A percentile compares a stretch with the other conserved stretches of the same genome.
phyloP scores from a whole-genome alignment of 139 green algal genomes.

The Pleodorina starrii region DNA sequence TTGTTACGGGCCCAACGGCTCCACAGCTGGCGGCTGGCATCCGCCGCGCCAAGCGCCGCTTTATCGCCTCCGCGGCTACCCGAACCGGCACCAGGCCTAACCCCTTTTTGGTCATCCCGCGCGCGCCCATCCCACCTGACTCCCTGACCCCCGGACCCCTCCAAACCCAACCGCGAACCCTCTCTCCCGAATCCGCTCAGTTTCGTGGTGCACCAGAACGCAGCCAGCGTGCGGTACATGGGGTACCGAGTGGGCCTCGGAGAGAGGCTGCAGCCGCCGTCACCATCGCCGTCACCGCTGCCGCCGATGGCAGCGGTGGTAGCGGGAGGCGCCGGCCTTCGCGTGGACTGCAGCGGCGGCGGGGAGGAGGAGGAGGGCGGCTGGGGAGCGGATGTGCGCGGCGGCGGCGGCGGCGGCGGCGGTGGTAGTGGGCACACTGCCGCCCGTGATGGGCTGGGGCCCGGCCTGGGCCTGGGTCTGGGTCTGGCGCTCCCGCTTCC shows the following conservation, averaged over 20 bases:
- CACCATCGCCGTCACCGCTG: background rate
- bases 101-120: too few relatives aligned
- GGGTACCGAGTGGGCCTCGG: constrained; percentile 41
- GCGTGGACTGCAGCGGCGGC: too few relatives aligned
- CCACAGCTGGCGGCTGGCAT: too few relatives aligned
- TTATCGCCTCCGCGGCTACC: too few relatives aligned
- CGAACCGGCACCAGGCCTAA: too few relatives aligned
- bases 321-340: background rate
- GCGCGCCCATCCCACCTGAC: too few relatives aligned
- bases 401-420: background rate
- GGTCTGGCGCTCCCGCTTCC: background rate
- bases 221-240: constrained; percentile 39
- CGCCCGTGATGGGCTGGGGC: background rate
- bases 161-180: too few relatives aligned
- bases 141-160: too few relatives aligned
- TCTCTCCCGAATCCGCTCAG: constrained; percentile 16
- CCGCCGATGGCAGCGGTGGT: background rate
- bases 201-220: constrained; percentile 54
- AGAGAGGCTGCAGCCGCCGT: background rate
- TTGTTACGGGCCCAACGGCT: too few relatives aligned
- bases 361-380: background rate
- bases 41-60: too few relatives aligned
- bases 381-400: background rate
- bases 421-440: background rate
- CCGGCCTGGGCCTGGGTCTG: too few relatives aligned